These are phyloP conservation scores for Backusella tuberculispora DNA, from an alignment of 192 early-diverging fungal species.

Conservation along the genomic window DNA sequence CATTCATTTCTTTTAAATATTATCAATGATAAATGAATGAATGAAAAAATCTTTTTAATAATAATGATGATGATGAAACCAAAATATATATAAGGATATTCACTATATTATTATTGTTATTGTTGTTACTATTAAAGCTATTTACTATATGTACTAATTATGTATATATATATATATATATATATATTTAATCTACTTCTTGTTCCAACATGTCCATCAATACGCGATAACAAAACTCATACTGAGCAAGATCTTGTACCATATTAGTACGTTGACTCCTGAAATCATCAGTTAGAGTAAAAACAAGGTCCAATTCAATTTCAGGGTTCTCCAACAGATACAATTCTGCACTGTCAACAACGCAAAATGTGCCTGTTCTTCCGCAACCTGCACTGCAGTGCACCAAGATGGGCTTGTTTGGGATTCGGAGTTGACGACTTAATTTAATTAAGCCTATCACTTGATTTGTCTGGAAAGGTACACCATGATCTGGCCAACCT, in stretches of 20 bases:
- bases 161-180: background rate
- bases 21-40: background rate
- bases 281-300: slow-evolving; percentile 62
- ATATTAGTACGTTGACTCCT: slow-evolving; percentile 76
- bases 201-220: slow-evolving; percentile 45
- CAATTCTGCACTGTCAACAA: slow-evolving; percentile 38
- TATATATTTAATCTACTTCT: background rate
- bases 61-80: too few species aligned
- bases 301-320: slow-evolving; percentile 62
- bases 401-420: slow-evolving; percentile 64
- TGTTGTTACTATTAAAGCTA: background rate
- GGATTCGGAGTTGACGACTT: slow-evolving; percentile 14
- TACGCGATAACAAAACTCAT: slow-evolving; percentile 76
- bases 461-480: slow-evolving; percentile 57
- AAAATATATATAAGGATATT: background rate
- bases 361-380: slow-evolving; percentile 84
- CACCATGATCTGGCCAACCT: slow-evolving; percentile 86
- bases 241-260: slow-evolving; percentile 82
- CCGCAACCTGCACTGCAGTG: slow-evolving; percentile 91
- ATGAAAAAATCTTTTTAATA: too few species aligned
- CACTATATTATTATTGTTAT: background rate
- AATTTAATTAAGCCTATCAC: slow-evolving; percentile 55
- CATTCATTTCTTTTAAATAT: background rate
- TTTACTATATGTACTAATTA: too few species aligned
- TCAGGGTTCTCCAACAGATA: background rate